Evolutionary conservation across 192 early-diverging fungal species (phyloP), one percentile per base, ranked within the genome.

Genomic region (Coemansia sp.): DNA sequence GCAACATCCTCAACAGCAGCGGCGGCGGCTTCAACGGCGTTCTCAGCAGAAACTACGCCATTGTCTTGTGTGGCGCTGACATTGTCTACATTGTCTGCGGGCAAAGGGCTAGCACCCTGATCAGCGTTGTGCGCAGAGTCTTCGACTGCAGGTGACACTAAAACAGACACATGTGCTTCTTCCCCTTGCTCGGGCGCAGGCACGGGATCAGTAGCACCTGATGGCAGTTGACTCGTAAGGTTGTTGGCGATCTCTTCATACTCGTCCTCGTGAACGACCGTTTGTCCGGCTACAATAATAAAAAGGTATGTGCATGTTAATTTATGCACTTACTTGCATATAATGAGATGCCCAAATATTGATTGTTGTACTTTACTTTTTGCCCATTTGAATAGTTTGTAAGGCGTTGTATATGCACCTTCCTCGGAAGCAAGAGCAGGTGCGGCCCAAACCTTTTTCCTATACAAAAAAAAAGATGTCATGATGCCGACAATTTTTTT

Each of bases 191-290:
- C 65, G 18, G 53, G 24, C 9, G 24, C 24, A 15, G 57, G 33
- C 31, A 36, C 31, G 27, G 53, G 53, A 29, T 31, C 53, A 15
- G 31, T 15, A 15, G 3, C 57, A 16, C 12, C 44, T 15, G 24
- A 27, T 31, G 29, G 57, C 29, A 33, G 20, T 38, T 12, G 33
- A 49, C 55, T 69, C 33, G 39, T 13, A 24, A 38, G 34, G 67
- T 52, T 67, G 27, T 24, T 18, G 34, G 40, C 55, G 43, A 55
- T 62, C 38, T 52, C 70, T 31, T 71, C 75, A 1, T 80, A 73
- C 24, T 80, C 78, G 41, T 82, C 80, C 64, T 82, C 80, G 65
- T 82, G 80, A 55, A 82, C 75, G 55, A 82, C 74, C 24, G 80
- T 82, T 65, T 82, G 80, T 36, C 80, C 80, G 60, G 80, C 79